These are phyloP conservation scores for Kwoniella heveanensis DNA, from an alignment of 768 basidiomycete species.

Conservation along the genomic window DNA sequence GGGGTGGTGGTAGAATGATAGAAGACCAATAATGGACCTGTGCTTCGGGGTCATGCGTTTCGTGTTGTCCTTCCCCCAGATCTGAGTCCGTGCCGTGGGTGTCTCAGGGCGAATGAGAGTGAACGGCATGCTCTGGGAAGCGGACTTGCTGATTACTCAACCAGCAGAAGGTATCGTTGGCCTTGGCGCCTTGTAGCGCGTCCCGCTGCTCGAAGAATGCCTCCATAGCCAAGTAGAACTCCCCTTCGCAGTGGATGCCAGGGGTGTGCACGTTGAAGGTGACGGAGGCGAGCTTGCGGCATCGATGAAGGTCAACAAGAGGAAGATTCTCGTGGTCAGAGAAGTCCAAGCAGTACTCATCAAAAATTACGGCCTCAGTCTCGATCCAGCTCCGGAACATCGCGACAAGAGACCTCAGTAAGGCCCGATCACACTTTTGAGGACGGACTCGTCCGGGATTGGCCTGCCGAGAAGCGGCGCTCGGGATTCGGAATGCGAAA, in stretches of 20 bases:
- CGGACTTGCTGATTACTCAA: neutral
- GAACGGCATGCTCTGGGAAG: too few relatives aligned
- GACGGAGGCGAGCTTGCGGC: neutral
- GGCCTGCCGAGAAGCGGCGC: neutral
- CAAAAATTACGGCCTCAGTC: too few relatives aligned
- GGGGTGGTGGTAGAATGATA: too few relatives aligned
- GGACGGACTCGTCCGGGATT: too few relatives aligned
- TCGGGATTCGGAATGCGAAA: neutral
- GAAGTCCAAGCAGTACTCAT: neutral
- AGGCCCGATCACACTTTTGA: neutral
- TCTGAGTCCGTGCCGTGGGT: too few relatives aligned
- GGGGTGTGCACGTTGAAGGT: neutral
- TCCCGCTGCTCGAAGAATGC: neutral
- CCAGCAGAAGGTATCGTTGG: neutral
- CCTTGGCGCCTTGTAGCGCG: neutral
- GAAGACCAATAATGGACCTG: too few relatives aligned
- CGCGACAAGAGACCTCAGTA: neutral
- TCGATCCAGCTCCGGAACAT: too few relatives aligned
- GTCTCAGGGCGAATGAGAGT: too few relatives aligned
- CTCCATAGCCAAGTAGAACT: neutral
- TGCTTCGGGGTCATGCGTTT: too few relatives aligned
- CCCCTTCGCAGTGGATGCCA: neutral
- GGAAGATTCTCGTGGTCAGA: neutral
- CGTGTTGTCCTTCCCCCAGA: too few relatives aligned
- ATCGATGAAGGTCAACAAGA: neutral